Evolutionary conservation across 208 protist species (phyloP).

Genomic region (Wallacemonas sp.): DNA sequence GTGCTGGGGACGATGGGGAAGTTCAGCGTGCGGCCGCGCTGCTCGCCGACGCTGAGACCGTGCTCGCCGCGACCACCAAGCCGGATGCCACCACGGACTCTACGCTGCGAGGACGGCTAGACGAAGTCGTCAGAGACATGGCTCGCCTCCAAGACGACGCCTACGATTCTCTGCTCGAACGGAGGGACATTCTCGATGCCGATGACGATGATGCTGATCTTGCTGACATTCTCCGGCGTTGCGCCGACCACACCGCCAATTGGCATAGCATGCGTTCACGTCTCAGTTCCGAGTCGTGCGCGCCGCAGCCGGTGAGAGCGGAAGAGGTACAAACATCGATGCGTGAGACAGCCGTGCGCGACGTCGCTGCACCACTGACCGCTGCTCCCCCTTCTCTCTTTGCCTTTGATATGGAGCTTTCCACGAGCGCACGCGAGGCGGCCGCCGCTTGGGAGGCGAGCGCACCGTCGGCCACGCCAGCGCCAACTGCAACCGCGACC

Average conservation of each 20-base stretch:
- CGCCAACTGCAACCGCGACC: background rate
- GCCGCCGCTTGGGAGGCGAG: constrained; percentile 36
- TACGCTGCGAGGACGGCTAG: background rate
- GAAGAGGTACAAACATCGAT: no score
- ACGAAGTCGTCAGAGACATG: constrained; percentile 12
- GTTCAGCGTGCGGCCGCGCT: constrained; percentile 9
- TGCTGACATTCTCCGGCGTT: background rate
- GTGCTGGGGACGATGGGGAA: constrained; percentile 14
- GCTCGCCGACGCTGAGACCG: constrained; percentile 21
- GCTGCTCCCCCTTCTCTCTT: constrained; percentile 22
- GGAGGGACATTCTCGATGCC: constrained; percentile 3
- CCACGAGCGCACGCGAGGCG: constrained; percentile 17
- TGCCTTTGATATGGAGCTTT: constrained; percentile 61
- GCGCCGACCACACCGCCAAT: background rate
- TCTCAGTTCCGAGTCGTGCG: no score
- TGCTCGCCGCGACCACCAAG: constrained; percentile 3
- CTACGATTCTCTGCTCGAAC: constrained; percentile 6
- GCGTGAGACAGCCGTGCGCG: background rate
- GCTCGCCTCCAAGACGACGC: background rate
- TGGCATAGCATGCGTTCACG: no score
- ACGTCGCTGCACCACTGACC: no score
- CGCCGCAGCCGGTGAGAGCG: no score
- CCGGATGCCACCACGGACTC: constrained; percentile 11
- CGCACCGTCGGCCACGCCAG: no score
- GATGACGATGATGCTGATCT: constrained; percentile 9